phyloP scores from a whole-genome alignment of 2,329 filamentous ascomycete species.

The Mycosphaerella arachidis region DNA sequence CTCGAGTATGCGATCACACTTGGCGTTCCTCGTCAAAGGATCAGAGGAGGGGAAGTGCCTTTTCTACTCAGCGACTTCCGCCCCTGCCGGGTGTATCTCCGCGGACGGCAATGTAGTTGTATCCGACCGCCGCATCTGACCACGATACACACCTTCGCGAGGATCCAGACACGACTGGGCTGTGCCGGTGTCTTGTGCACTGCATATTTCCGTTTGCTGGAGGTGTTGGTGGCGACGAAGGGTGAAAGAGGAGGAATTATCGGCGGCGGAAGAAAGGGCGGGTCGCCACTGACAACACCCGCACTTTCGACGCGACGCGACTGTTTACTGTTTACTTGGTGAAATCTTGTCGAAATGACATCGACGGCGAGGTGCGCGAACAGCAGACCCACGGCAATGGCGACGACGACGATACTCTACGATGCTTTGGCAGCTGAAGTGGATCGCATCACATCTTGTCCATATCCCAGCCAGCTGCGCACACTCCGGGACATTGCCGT shows the following conservation, averaged over 20 bases:
- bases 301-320: not conserved
- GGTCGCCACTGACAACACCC: not conserved
- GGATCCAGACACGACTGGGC: too few relatives aligned
- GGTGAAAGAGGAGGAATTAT: not conserved
- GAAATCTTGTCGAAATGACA: not conserved
- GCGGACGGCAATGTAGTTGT: too few relatives aligned
- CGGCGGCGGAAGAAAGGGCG: not conserved
- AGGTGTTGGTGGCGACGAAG: too few relatives aligned
- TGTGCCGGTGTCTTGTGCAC: too few relatives aligned
- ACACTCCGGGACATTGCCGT: conserved; percentile 11
- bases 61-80: too few relatives aligned
- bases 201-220: too few relatives aligned
- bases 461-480: conserved; percentile 29
- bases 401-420: conserved; percentile 4
- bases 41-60: too few relatives aligned
- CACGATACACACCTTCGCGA: too few relatives aligned
- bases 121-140: too few relatives aligned
- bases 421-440: conserved; percentile 24
- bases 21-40: too few relatives aligned
- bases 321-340: not conserved
- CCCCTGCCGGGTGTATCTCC: too few relatives aligned
- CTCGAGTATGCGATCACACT: too few relatives aligned
- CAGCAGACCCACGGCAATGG: not conserved
- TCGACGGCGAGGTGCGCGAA: not conserved
- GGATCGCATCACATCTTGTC: conserved; percentile 28